Evolutionary conservation across 805 yeast genomes (phyloP).

Genomic region (Spathaspora girioi): DNA sequence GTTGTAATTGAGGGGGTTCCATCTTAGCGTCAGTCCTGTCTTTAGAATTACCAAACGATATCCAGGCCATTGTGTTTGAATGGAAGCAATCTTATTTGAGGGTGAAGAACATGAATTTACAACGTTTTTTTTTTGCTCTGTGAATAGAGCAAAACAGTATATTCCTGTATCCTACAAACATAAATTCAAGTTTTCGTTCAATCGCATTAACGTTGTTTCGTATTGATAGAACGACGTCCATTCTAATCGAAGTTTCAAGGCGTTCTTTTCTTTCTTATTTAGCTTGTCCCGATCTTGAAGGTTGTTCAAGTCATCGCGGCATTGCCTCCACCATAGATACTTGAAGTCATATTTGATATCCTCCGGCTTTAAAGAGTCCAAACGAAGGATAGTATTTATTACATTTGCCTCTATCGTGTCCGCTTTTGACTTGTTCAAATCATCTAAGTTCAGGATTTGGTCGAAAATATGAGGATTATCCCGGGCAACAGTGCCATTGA

Average conservation of each 20-base stretch:
- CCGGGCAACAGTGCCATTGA: slow-evolving; percentile 25
- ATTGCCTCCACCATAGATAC: slow-evolving; percentile 19
- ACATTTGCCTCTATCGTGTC: slow-evolving; percentile 19
- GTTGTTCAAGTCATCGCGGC: background rate
- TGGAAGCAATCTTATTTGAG: background rate
- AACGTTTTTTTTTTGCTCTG: background rate
- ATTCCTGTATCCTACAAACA: slow-evolving; percentile 16
- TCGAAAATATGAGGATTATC: slow-evolving; percentile 9
- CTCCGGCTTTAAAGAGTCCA: slow-evolving; percentile 20
- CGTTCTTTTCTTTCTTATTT: background rate
- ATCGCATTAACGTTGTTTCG: slow-evolving; percentile 21
- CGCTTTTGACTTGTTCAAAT: slow-evolving; percentile 11
- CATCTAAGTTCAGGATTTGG: slow-evolving; percentile 13
- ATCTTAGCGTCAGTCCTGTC: background rate
- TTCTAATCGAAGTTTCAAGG: slow-evolving; percentile 5
- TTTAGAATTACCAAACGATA: slow-evolving; percentile 8
- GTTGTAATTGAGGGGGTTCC: slow-evolving; percentile 7
- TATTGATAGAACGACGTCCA: slow-evolving; percentile 21
- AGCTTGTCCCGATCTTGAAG: slow-evolving; percentile 1
- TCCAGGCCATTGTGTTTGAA: slow-evolving; percentile 14
- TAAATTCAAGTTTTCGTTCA: slow-evolving; percentile 23
- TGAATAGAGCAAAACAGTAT: background rate
- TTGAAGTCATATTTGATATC: slow-evolving; percentile 21
- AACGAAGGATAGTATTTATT: slow-evolving; percentile 19
- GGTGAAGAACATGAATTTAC: background rate